These are phyloP conservation scores for Leishmania martiniquensis DNA, from an alignment of 208 protist species.

Conservation along the genomic window DNA sequence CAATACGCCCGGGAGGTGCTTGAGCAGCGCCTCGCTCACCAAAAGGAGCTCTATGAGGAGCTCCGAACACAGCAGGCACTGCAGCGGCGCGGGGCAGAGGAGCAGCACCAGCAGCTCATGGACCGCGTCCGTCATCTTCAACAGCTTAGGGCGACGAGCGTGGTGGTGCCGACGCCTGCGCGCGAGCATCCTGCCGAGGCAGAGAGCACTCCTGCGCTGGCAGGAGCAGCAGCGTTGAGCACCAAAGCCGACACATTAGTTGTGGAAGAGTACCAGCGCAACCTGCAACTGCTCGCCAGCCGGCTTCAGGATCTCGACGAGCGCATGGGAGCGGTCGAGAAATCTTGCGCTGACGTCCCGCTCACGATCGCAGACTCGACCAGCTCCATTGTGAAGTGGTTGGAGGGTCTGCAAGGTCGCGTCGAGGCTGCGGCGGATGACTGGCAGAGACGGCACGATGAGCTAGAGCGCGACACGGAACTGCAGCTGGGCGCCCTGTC, in stretches of 20 bases:
- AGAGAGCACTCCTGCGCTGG: background rate
- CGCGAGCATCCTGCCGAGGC: slow-evolving; percentile 2
- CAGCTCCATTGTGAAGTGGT: background rate
- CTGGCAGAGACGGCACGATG: background rate
- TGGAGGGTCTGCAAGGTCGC: slow-evolving; percentile 16
- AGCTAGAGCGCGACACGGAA: slow-evolving; percentile 6
- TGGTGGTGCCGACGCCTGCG: background rate
- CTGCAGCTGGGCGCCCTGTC: slow-evolving; percentile 5
- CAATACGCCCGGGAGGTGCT: slow-evolving; percentile 23
- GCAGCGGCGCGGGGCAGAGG: slow-evolving; percentile 22
- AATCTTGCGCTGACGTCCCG: background rate
- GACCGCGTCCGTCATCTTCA: slow-evolving; percentile 9
- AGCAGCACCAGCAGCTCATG: slow-evolving; percentile 23
- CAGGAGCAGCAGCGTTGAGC: too few species aligned
- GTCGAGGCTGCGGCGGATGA: background rate
- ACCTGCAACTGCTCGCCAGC: background rate
- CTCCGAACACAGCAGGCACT: slow-evolving; percentile 13
- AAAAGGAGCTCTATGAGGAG: slow-evolving; percentile 27
- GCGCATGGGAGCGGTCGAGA: background rate
- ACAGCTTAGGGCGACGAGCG: background rate
- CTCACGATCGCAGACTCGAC: slow-evolving; percentile 1
- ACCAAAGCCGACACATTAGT: background rate
- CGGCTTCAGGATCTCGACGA: slow-evolving; percentile 18
- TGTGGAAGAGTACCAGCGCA: background rate
- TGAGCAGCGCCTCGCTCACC: slow-evolving; percentile 38